These are phyloP conservation scores for Cryphonectria carpinicola DNA, from an alignment of 2,329 filamentous ascomycete species.

Conservation along the genomic window DNA sequence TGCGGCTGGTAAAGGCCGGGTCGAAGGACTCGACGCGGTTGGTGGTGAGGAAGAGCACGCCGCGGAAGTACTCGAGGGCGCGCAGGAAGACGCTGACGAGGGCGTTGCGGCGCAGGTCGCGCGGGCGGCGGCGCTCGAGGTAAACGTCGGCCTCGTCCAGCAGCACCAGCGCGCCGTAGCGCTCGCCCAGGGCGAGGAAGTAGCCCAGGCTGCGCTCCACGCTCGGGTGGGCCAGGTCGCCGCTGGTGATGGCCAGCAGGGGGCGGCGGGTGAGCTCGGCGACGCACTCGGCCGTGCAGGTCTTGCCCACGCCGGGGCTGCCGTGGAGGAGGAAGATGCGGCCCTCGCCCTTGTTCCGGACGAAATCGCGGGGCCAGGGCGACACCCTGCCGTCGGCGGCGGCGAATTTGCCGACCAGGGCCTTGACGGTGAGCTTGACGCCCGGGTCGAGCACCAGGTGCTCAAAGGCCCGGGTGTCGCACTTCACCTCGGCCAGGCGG, in stretches of 20 bases:
- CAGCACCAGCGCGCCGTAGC: slow-evolving; percentile 56
- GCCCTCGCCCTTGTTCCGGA: slow-evolving; percentile 55
- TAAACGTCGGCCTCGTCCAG: slow-evolving; percentile 66
- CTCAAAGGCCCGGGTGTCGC: slow-evolving; percentile 54
- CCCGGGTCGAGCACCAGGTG: slow-evolving; percentile 54
- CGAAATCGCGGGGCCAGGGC: slow-evolving; percentile 52
- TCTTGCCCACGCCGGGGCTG: slow-evolving; percentile 60
- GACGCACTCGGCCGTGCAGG: slow-evolving; percentile 59
- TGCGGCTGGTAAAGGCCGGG: slow-evolving; percentile 52
- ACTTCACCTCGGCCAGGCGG: slow-evolving; percentile 44
- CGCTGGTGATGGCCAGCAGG: slow-evolving; percentile 54
- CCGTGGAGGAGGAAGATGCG: slow-evolving; percentile 57
- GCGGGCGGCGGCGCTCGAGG: slow-evolving; percentile 53
- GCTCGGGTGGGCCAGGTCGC: slow-evolving; percentile 49
- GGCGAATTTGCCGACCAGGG: slow-evolving; percentile 53
- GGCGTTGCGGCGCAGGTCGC: slow-evolving; percentile 51
- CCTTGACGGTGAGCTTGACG: slow-evolving; percentile 52
- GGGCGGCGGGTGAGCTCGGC: slow-evolving; percentile 55
- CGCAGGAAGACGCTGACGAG: slow-evolving; percentile 54
- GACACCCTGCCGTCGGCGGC: slow-evolving; percentile 43
- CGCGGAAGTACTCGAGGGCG: slow-evolving; percentile 56
- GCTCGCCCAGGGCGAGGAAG: slow-evolving; percentile 53
- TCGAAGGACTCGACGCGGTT: slow-evolving; percentile 54
- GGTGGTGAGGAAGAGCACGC: slow-evolving; percentile 55
- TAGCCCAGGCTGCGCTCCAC: slow-evolving; percentile 49